Conservation (phyloP, 2,329 filamentous ascomycete species). For the Dryadomyces quercus-mongolicae region DNA sequence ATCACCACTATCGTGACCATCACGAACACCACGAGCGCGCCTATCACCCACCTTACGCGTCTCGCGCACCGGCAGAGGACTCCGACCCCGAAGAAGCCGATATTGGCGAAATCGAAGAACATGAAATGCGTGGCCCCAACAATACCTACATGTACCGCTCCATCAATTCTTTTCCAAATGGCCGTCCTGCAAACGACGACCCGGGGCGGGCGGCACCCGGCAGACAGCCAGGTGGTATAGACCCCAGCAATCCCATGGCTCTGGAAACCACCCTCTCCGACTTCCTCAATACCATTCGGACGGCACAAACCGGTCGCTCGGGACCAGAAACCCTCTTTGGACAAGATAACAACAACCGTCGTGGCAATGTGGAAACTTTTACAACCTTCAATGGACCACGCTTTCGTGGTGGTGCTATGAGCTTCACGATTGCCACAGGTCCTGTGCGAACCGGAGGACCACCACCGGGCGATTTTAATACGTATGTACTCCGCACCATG, state of each 20-base stretch:
- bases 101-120: constrained; percentile 47
- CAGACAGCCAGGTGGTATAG: constrained; percentile 5
- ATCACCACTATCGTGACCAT: too few species aligned
- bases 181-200: not conserved
- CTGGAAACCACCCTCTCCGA: constrained; percentile 30
- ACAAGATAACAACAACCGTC: not conserved
- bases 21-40: not conserved
- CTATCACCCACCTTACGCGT: not conserved
- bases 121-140: constrained; percentile 25
- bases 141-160: constrained; percentile 27
- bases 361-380: not conserved
- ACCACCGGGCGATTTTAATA: constrained; percentile 25
- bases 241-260: constrained; percentile 20
- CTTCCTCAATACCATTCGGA: constrained; percentile 24
- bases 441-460: constrained; percentile 16
- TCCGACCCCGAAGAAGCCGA: constrained; percentile 49
- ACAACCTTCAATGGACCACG: constrained; percentile 23
- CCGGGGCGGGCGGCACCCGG: not conserved
- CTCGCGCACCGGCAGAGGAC: constrained; percentile 20
- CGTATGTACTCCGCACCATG: constrained; percentile 25
- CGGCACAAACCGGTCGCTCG: constrained; percentile 7
- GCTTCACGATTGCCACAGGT: constrained; percentile 34
- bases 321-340: constrained; percentile 8
- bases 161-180: constrained; percentile 13
- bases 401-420: constrained; percentile 27